Evolutionary conservation across 163 green algal genomes (phyloP).

Genomic region (Scenedesmus sp.): DNA sequence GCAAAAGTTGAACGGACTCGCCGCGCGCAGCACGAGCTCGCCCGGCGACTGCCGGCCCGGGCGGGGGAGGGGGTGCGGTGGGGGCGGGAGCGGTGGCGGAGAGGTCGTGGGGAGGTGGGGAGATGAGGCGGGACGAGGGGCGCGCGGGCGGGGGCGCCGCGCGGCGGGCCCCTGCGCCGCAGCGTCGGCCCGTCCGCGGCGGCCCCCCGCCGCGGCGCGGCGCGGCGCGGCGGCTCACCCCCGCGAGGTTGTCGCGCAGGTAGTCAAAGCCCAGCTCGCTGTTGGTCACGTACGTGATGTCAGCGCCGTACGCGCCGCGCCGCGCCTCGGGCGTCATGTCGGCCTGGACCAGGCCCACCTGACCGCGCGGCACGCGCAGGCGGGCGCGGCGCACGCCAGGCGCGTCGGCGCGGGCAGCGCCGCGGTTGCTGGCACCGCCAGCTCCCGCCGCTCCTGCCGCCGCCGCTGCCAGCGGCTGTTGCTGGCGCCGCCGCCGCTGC

Average conservation of each 20-base stretch:
- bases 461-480: not conserved
- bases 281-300: constrained; percentile 99
- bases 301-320: constrained; percentile 79
- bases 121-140: not conserved
- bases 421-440: constrained; percentile 3
- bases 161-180: not conserved
- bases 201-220: not conserved
- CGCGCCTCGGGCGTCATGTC: constrained; percentile 74
- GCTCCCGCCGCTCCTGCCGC: not conserved
- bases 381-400: not conserved
- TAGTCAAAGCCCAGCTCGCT: constrained; percentile 99
- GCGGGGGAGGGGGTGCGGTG: too few relatives aligned
- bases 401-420: not conserved
- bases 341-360: constrained; percentile 89
- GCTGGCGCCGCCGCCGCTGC: not conserved
- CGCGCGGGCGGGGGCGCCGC: too few relatives aligned
- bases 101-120: not conserved
- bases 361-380: not conserved
- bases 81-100: too few relatives aligned
- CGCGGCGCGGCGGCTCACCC: constrained; percentile 52
- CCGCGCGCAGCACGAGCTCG: constrained; percentile 90
- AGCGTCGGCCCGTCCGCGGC: too few relatives aligned
- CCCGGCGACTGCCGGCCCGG: constrained; percentile 47
- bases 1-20: constrained; percentile 91
- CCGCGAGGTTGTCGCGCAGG: constrained; percentile 96